Conservation (phyloP, 129 eudicot genomes). For the Artemisia argyi region DNA sequence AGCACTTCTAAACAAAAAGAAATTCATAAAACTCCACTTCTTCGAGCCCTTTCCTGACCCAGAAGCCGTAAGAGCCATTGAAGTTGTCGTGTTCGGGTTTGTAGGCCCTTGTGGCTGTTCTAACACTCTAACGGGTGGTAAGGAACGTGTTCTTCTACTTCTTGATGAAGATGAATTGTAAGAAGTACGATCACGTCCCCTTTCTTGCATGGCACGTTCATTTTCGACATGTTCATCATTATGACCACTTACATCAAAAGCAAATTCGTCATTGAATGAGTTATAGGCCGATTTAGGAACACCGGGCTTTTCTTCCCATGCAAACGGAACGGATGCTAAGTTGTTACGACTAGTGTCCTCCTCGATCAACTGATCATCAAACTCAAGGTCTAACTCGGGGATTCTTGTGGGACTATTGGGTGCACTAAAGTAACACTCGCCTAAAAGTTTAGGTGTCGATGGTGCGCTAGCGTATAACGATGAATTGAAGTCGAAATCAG, state of each 20-base stretch:
- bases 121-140: slow-evolving; percentile 60
- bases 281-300: slow-evolving; percentile 28
- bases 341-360: slow-evolving; percentile 4
- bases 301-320: slow-evolving; percentile 56
- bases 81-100: background rate
- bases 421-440: slow-evolving; percentile 64
- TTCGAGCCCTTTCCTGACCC: slow-evolving; percentile 38
- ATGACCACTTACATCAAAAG: slow-evolving; percentile 45
- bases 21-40: slow-evolving; percentile 74
- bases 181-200: slow-evolving; percentile 34
- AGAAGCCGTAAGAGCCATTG: slow-evolving; percentile 30
- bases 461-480: slow-evolving; percentile 31
- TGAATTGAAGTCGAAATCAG: slow-evolving; percentile 60
- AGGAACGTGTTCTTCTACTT: slow-evolving; percentile 66
- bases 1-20: slow-evolving; percentile 85
- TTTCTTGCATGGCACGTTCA: slow-evolving; percentile 19
- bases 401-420: slow-evolving; percentile 56
- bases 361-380: slow-evolving; percentile 39
- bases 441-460: slow-evolving; percentile 44
- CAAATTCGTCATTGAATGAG: slow-evolving; percentile 39
- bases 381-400: slow-evolving; percentile 29
- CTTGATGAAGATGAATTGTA: slow-evolving; percentile 39
- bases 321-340: slow-evolving; percentile 39
- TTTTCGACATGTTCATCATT: background rate
- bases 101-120: slow-evolving; percentile 46